Percentiles rank a stretch among this genome's conserved stretches.
phyloP scores from a whole-genome alignment of 805 yeast species.

The Wickerhamiella lipophila region DNA sequence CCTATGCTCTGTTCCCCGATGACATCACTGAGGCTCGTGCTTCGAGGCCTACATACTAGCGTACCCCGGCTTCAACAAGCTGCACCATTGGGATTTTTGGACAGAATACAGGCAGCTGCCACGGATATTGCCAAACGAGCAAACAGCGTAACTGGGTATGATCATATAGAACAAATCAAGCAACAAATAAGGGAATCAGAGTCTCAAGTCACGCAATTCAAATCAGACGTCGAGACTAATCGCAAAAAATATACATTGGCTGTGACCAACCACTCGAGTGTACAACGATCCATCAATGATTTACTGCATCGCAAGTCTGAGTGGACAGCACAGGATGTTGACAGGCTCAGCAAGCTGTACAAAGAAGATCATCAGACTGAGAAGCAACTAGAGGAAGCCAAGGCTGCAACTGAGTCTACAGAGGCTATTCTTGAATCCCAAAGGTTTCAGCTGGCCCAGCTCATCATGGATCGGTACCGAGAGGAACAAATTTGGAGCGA shows the following conservation, averaged over 20 bases:
- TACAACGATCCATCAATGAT: slow-evolving; percentile 81
- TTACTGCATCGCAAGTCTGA: slow-evolving; percentile 68
- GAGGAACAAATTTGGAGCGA: slow-evolving; percentile 99
- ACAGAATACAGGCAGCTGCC: slow-evolving; percentile 26
- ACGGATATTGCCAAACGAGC: slow-evolving; percentile 40
- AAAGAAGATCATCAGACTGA: slow-evolving; percentile 69
- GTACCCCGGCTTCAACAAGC: not conserved
- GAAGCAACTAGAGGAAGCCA: slow-evolving; percentile 43
- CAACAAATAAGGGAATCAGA: slow-evolving; percentile 47
- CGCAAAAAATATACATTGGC: slow-evolving; percentile 28
- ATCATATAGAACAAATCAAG: slow-evolving; percentile 62
- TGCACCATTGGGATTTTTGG: slow-evolving; percentile 17
- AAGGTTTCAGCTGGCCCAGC: slow-evolving; percentile 51
- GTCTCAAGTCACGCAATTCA: slow-evolving; percentile 35
- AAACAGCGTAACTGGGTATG: slow-evolving; percentile 87
- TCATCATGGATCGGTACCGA: slow-evolving; percentile 78
- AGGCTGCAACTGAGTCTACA: slow-evolving; percentile 41
- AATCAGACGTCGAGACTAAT: slow-evolving; percentile 36
- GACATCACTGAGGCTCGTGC: slow-evolving; percentile 2
- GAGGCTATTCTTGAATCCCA: slow-evolving; percentile 37
- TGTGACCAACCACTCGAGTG: slow-evolving; percentile 37
- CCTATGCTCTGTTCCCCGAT: not conserved
- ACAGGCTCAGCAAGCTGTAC: slow-evolving; percentile 69
- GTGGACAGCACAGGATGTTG: slow-evolving; percentile 73
- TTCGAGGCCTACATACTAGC: slow-evolving; percentile 1